These are phyloP conservation scores for Rhynchosporium secalis DNA, from an alignment of 2,329 filamentous ascomycete species.

Conservation along the genomic window DNA sequence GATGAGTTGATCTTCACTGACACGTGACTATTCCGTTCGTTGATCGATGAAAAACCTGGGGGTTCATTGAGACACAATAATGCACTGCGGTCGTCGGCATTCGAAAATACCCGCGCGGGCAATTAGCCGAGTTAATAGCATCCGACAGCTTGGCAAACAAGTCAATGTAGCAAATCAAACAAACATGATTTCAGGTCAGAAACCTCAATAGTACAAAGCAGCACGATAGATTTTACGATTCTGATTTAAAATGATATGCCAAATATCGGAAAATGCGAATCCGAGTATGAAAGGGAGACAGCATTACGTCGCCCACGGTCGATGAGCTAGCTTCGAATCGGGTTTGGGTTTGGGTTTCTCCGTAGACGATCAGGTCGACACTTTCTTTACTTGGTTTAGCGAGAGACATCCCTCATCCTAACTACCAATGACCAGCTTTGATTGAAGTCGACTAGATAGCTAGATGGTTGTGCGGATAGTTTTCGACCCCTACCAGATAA, in stretches of 20 bases:
- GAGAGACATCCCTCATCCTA: background rate
- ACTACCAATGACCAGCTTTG: background rate
- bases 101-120: background rate
- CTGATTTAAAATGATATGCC: background rate
- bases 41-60: too few species aligned
- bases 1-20: too few species aligned
- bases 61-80: too few species aligned
- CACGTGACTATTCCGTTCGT: too few species aligned
- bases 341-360: background rate
- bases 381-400: background rate
- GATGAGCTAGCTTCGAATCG: background rate
- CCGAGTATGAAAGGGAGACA: background rate
- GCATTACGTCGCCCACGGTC: background rate
- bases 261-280: background rate
- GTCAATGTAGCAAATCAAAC: background rate
- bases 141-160: background rate
- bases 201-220: background rate
- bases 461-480: too few species aligned
- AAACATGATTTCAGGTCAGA: background rate
- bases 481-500: too few species aligned
- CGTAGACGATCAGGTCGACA: background rate
- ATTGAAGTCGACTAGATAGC: too few species aligned
- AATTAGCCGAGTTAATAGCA: background rate
- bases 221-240: background rate
- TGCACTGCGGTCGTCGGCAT: background rate